These are phyloP conservation scores for Stephanodiscus triporus DNA, from an alignment of 108 stramenopile species.

Conservation along the genomic window DNA sequence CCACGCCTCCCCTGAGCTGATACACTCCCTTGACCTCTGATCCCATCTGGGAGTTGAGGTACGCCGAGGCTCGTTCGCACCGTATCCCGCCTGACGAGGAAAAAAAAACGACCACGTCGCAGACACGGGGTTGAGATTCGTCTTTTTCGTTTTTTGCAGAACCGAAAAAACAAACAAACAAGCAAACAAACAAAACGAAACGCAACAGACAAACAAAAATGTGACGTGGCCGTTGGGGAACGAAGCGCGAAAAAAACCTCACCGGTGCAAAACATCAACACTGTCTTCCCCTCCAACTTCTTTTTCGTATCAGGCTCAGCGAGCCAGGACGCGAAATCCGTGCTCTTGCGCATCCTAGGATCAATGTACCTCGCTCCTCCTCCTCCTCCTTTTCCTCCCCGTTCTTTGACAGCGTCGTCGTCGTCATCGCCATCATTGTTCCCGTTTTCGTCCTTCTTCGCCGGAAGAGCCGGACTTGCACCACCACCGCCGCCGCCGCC, in stretches of 20 bases:
- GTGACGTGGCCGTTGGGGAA: too few species aligned
- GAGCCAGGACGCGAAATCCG: conserved; percentile 87
- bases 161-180: too few species aligned
- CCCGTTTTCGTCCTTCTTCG: conserved; percentile 48
- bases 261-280: conserved; percentile 85
- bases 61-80: conserved; percentile 88
- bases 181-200: too few species aligned
- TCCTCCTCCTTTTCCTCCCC: conserved; percentile 1
- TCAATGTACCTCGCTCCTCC: conserved; percentile 76
- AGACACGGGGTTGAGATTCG: too few species aligned
- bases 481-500: not conserved
- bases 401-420: not conserved
- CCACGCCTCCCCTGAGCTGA: conserved; percentile 89
- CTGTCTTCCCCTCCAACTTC: conserved; percentile 82
- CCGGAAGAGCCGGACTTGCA: too few species aligned
- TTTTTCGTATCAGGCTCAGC: conserved; percentile 75
- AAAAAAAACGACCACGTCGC: not conserved
- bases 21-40: conserved; percentile 82
- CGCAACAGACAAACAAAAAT: too few species aligned
- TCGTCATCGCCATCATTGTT: not conserved
- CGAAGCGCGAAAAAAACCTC: too few species aligned
- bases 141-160: too few species aligned
- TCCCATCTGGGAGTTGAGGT: conserved; percentile 83
- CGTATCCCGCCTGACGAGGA: conserved; percentile 68
- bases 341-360: conserved; percentile 90